Evolutionary conservation across 2,329 filamentous ascomycete species (phyloP), one percentile per base, ranked within the genome.

Genomic region (Myrmaecium sp.): DNA sequence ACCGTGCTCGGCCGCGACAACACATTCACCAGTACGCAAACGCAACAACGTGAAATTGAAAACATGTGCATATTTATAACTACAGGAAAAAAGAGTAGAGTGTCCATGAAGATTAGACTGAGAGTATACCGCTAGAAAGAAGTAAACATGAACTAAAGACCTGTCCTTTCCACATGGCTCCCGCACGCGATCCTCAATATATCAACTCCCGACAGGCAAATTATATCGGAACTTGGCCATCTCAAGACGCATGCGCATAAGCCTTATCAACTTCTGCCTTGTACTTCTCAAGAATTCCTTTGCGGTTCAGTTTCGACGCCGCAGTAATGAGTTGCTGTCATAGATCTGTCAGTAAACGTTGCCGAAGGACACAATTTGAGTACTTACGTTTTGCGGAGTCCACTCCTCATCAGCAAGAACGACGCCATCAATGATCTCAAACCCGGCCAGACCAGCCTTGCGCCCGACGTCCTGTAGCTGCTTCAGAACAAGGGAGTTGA

Each of bases 401-500:
- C 82, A 92, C 52, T 91, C 82, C 46, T 86, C 81, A 36, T 86
- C 78, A 0, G 74, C 71, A 30, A 92, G 51, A 14, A 86, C 77
- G 12, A 86, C 73, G 26, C 74, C 79, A 16, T 71, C 65, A 21
- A 92, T 63, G 35, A 75, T 71, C 59, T 91, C 81, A 32, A 89
- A 73, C 6, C 67, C 60, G 2, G 60, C 58, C 25, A 91, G 58
- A 12, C 76, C 75, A 16, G 69, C 72, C 40, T 64, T 67, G 54
- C 64, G 70, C 11, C 67, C 81, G 13, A 65, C 62, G 6, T 54
- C 49, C 39, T 78, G 64, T 33, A 91, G 54, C 41, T 82, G 75
- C 56, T 78, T 80, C 33, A 77, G 55, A n/a, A 78, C 69, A 6
- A 61, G 54, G 8, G 47, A 51, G 37, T 69, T 66, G 25, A 91